Conservation (phyloP, 2,329 filamentous ascomycete genomes). For the Aspergillus sp. region DNA sequence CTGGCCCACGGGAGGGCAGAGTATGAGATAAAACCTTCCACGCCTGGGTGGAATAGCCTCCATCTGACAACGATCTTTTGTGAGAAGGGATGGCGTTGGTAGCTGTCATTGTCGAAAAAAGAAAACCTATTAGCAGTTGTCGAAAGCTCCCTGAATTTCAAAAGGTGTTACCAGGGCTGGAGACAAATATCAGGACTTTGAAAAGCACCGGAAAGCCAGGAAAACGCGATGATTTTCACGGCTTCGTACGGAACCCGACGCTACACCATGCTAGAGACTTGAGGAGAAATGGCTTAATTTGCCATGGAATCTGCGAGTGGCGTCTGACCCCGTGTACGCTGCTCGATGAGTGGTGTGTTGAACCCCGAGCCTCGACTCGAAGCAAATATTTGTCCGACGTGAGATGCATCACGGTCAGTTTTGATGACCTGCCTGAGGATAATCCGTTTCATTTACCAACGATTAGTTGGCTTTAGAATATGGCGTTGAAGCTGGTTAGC, state of each 20-base stretch:
- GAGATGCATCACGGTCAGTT: neutral
- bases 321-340: neutral
- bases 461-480: too few species aligned
- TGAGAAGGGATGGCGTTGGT: neutral
- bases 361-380: neutral
- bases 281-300: constrained; percentile 24
- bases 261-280: neutral
- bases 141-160: neutral
- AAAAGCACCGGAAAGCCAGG: neutral
- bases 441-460: too few species aligned
- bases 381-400: neutral
- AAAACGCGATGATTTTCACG: neutral
- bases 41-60: neutral
- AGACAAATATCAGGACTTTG: neutral
- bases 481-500: neutral
- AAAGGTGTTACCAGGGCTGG: neutral
- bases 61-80: neutral
- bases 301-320: constrained; percentile 26
- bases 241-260: neutral
- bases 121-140: neutral
- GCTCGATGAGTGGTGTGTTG: neutral
- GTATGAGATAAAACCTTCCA: constrained; percentile 1
- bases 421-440: too few species aligned
- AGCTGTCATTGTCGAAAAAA: neutral
- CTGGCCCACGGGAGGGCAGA: constrained; percentile 1